phyloP scores from a whole-genome alignment of 768 basidiomycete genomes.

The Serendipita vermifera region DNA sequence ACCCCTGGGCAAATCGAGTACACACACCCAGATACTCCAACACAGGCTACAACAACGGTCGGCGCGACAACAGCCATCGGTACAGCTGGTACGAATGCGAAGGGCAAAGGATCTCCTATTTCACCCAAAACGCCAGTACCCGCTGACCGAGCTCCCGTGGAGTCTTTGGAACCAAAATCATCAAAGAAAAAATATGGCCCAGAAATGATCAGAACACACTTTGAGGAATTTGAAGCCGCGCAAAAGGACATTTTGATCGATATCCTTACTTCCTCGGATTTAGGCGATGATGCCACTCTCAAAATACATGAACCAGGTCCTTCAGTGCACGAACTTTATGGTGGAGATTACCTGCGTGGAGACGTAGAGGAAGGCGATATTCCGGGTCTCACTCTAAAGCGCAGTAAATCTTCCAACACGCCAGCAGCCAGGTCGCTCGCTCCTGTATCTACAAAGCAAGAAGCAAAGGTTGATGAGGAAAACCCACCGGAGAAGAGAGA shows the following conservation, averaged over 20 bases:
- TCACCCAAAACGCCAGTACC: not conserved
- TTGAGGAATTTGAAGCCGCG: constrained; percentile 15
- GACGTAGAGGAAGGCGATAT: constrained; percentile 11
- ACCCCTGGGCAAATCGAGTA: constrained; percentile 7
- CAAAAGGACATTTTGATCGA: constrained; percentile 19
- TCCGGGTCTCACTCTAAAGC: not conserved
- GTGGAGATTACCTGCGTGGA: constrained; percentile 14
- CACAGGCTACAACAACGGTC: not conserved
- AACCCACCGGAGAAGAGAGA: constrained; percentile 10
- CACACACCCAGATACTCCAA: not conserved
- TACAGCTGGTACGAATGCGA: not conserved
- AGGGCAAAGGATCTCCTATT: not conserved
- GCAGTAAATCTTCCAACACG: not conserved
- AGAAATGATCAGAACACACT: constrained; percentile 10
- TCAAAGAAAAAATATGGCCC: constrained; percentile 1
- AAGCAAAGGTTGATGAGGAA: constrained; percentile 15
- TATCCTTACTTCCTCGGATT: constrained; percentile 14
- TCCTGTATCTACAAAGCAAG: no score
- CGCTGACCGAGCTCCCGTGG: not conserved
- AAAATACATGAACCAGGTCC: constrained; percentile 16
- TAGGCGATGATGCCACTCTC: constrained; percentile 11
- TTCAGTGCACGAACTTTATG: constrained; percentile 15
- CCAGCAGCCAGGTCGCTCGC: not conserved
- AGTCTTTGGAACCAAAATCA: no score
- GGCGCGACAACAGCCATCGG: not conserved